Evolutionary conservation across 2,329 filamentous ascomycete species (phyloP), one percentile per base, ranked within the genome.

Genomic region (Bipolaris oryzae): DNA sequence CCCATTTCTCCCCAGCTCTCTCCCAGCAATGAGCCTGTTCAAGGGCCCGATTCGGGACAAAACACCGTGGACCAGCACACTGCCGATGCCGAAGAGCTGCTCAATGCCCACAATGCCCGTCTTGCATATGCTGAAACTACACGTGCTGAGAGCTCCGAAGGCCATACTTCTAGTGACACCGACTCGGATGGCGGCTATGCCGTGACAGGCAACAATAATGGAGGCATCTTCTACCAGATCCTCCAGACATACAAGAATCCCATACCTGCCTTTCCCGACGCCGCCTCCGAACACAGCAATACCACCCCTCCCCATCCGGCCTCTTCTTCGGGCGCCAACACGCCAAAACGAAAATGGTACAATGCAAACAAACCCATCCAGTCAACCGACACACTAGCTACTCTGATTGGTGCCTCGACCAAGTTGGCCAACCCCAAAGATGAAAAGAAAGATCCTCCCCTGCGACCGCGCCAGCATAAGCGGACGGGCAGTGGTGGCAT

Each of bases 231-330:
- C 51, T 72, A 72, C 53, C 70, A 72, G 34, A 59, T 73, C 6
- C 65, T 73, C 7, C 69, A 73, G 50, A 69, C 71, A 20, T 73
- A 73, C 57, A 70, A 69, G 57, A 64, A 55, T 7, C 69, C 71
- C 4, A 53, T 61, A 1, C 52, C 61, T 18, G 58, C 45, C 25
- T 60, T 57, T 45, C 55, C 47, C 25, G 57, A 65, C 10, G 57
- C 60, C 2, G 48, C 62, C 1, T 67, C 66, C 1, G 61, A 66
- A 20, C 46, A 58, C 43, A 68, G 57, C 44, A 60, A 43, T n/a
- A 59, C 56, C 13, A 58, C 68, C 5, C 63, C 67, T 10, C 44
- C 55, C 16, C 53, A 50, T 3, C 25, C 60, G 3, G 67, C 55
- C 6, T 58, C 66, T 9, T 68, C 68, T 20, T 71, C 70, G 9